These are phyloP conservation scores for Paradendryphiella salina DNA, from an alignment of 2,329 filamentous ascomycete genomes.

Conservation along the genomic window DNA sequence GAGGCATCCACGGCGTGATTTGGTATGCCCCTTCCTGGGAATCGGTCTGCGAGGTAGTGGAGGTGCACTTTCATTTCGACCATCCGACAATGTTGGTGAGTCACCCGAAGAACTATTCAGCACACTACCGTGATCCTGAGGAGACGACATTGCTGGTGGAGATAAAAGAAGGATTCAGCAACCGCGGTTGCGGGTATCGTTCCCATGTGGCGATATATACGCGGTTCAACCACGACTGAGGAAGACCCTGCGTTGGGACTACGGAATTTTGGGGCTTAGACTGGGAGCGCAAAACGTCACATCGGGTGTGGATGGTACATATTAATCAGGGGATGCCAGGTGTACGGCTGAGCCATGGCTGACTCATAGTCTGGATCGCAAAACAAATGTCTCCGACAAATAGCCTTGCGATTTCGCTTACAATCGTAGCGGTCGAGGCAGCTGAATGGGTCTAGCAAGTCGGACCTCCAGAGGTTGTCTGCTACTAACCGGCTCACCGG, in stretches of 20 bases:
- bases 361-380: conserved; percentile 39
- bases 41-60: conserved; percentile 42
- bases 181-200: conserved; percentile 22
- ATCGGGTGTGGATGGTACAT: conserved; percentile 22
- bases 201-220: conserved; percentile 37
- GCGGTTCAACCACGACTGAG: conserved; percentile 15
- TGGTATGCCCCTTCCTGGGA: conserved; percentile 63
- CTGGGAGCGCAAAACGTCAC: conserved; percentile 30
- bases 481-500: conserved; percentile 34
- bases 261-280: conserved; percentile 39
- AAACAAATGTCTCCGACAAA: conserved; percentile 24
- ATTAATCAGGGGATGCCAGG: conserved; percentile 32
- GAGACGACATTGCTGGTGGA: conserved; percentile 27
- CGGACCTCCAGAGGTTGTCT: conserved; percentile 11
- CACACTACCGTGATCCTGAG: conserved; percentile 22
- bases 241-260: conserved; percentile 16
- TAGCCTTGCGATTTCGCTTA: conserved; percentile 14
- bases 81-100: conserved; percentile 34
- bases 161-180: conserved; percentile 20
- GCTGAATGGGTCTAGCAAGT: conserved; percentile 15
- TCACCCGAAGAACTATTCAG: conserved; percentile 39
- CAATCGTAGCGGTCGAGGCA: conserved; percentile 12
- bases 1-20: conserved; percentile 67
- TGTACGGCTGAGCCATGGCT: conserved; percentile 30
- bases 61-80: conserved; percentile 22